phyloP scores from a whole-genome alignment of 306 rosid species.

The Mimosa bimucronata region DNA sequence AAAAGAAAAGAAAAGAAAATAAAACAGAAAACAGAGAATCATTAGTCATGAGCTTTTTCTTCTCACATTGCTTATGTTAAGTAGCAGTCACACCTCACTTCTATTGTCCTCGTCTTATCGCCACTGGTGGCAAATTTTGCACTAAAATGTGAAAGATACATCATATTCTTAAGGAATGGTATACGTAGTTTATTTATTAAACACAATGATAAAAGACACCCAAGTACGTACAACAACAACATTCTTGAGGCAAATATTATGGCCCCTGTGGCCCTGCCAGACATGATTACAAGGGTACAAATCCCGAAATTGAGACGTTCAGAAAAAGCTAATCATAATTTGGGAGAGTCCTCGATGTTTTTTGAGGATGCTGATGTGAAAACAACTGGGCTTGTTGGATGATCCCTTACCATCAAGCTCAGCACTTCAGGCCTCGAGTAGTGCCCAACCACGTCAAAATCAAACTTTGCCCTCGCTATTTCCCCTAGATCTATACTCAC shows the following conservation, averaged over 20 bases:
- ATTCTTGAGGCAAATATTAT: not conserved
- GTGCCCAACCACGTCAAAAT: constrained; percentile 94
- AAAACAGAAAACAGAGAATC: too few species aligned
- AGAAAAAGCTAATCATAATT: constrained; percentile 32
- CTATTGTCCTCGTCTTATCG: not conserved
- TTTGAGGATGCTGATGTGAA: constrained; percentile 62
- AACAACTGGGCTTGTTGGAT: constrained; percentile 71
- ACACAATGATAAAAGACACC: not conserved
- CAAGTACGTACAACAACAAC: not conserved
- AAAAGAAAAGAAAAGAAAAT: too few species aligned
- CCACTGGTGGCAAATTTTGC: not conserved
- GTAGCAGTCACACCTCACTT: not conserved
- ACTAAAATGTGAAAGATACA: not conserved
- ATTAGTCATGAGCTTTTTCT: too few species aligned
- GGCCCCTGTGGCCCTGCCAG: not conserved
- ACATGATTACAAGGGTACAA: not conserved
- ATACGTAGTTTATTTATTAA: not conserved
- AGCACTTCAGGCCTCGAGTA: constrained; percentile 90
- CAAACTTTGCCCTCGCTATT: constrained; percentile 77
- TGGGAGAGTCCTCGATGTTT: constrained; percentile 45
- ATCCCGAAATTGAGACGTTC: constrained; percentile 22
- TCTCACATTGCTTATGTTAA: too few species aligned
- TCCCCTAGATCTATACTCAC: constrained; percentile 74
- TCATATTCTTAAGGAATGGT: not conserved
- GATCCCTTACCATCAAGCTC: constrained; percentile 76